Evolutionary conservation across 148 eudicot species (phyloP).

Genomic region (Camellia japonica): DNA sequence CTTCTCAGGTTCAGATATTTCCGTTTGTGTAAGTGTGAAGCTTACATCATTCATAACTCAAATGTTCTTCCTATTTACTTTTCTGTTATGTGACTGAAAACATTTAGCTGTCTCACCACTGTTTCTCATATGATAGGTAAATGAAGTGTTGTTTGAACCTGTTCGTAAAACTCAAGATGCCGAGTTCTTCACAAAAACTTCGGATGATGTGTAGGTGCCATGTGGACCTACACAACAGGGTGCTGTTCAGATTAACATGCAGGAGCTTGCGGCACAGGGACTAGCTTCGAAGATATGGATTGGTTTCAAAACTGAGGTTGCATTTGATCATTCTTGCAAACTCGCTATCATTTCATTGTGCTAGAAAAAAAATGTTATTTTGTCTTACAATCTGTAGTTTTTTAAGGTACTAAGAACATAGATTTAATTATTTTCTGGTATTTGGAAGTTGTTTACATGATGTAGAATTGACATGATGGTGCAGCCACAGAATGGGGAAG

Average conservation of each 20-base stretch:
- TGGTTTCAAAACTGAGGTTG: background rate
- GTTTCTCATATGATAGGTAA: slow-evolving; percentile 36
- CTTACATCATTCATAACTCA: background rate
- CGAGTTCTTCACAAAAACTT: slow-evolving; percentile 54
- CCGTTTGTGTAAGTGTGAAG: slow-evolving; percentile 76
- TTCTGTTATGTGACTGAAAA: background rate
- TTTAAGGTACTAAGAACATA: too few species aligned
- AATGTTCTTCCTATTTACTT: background rate
- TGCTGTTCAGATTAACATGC: slow-evolving; percentile 77
- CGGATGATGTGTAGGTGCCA: slow-evolving; percentile 61
- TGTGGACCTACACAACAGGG: slow-evolving; percentile 77
- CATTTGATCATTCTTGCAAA: background rate
- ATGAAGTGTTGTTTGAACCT: slow-evolving; percentile 83
- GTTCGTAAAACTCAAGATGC: slow-evolving; percentile 93
- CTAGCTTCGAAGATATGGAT: slow-evolving; percentile 65
- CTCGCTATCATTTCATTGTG: background rate
- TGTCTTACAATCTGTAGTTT: too few species aligned
- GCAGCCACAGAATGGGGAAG: background rate
- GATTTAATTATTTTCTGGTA: too few species aligned
- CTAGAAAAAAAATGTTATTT: too few species aligned
- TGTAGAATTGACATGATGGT: too few species aligned
- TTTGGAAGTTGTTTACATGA: too few species aligned
- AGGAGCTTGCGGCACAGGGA: slow-evolving; percentile 72
- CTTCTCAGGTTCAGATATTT: slow-evolving; percentile 80
- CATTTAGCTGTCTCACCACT: background rate